Conservation (phyloP, 2,329 filamentous ascomycete genomes). For the Pseudogymnoascus sp. region DNA sequence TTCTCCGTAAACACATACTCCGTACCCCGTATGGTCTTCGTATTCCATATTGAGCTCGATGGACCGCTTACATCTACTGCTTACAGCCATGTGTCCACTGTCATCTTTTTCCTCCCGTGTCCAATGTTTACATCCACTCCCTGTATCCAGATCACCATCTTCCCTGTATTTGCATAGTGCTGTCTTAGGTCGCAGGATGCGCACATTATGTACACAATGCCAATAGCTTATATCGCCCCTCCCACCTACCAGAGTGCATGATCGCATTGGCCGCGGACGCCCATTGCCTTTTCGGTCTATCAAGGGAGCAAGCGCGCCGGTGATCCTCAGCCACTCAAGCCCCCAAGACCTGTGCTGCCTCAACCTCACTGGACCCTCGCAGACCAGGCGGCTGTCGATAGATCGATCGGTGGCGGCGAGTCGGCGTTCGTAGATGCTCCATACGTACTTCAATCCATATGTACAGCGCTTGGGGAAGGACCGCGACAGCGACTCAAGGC, state of each 20-base stretch:
- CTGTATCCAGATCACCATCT: neutral
- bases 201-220: neutral
- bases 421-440: neutral
- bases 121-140: neutral
- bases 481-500: neutral
- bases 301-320: neutral
- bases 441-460: neutral
- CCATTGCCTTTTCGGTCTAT: neutral
- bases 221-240: neutral
- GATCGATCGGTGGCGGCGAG: constrained; percentile 5
- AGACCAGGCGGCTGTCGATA: neutral
- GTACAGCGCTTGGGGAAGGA: neutral
- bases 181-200: neutral
- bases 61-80: neutral
- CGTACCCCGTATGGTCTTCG: neutral
- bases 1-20: neutral
- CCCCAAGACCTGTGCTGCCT: neutral
- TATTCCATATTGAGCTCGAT: neutral
- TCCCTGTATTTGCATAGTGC: neutral
- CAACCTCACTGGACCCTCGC: neutral
- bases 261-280: neutral
- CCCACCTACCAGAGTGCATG: neutral
- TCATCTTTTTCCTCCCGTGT: neutral
- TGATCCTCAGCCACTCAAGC: neutral
- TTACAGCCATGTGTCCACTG: neutral